Base-by-base conservation (phyloP, 1,284 basidiomycete genomes). In the Phellinidium pouzarii region DNA sequence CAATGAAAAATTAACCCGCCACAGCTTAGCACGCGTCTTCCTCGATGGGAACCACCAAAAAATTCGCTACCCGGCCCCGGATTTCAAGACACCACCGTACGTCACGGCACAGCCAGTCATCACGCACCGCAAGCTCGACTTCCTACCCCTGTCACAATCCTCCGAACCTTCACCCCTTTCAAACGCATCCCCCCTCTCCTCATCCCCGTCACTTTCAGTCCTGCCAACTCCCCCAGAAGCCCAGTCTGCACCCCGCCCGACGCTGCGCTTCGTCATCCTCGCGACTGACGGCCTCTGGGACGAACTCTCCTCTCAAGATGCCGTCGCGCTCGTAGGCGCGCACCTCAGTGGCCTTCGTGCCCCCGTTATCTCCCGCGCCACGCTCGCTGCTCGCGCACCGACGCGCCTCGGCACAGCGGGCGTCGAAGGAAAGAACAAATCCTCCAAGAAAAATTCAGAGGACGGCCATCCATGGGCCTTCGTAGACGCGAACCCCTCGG, bases 281-380 rank as follows among this genome's bases (percentile, higher is more conserved):
- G 85, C 84, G 0, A 87, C 84, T 0, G 84, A 87, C 63, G 94
- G 94, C 12, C 76, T 98, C 48, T 98, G 94, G 92, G 96, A 99
- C 69, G 77, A 89, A 60, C 77, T 99, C 52, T 87, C 88, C 57
- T 96, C 94, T n/a, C 86, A 94, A 65, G 94, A 99, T 62, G 92
- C 94, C 5, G 93, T 96, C 46, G 78, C 87, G 14, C 82, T 99
- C 20, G 87, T 95, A 17, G 92, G 85, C 3, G 90, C 88, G 1
- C 82, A 93, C 70, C 72, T 97, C 44, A 70, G 77, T 17, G 89
- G 91, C 19, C 68, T 91, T 14, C 82, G 80, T 60, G 85, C 85
- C 37, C 69, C 50, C 19, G 54, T 66, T 22, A 63, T 91, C 26
- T 65, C 81, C 37, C 86, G 84, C 63, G 63, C 77, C 25, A 64